phyloP scores from a whole-genome alignment of 192 early-diverging fungal species.

The Umbelopsis vinacea region DNA sequence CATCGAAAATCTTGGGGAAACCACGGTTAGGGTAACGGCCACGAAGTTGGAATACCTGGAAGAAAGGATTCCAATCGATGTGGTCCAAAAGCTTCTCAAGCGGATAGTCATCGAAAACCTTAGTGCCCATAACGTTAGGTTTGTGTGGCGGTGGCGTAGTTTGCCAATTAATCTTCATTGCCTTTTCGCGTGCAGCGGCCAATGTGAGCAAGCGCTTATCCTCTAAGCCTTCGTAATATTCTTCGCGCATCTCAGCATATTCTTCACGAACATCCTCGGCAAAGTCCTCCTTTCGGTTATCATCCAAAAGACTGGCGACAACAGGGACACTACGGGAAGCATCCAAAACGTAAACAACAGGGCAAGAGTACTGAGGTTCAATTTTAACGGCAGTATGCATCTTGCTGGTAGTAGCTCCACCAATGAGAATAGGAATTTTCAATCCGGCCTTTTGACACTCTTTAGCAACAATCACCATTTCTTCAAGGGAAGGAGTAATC shows the following conservation, averaged over 20 bases:
- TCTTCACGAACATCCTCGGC: slow-evolving; percentile 88
- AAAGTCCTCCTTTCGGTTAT: slow-evolving; percentile 80
- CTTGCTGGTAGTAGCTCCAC: slow-evolving; percentile 95
- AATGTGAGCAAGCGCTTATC: slow-evolving; percentile 79
- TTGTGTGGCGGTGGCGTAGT: slow-evolving; percentile 68
- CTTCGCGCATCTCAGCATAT: slow-evolving; percentile 92
- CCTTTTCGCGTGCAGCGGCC: slow-evolving; percentile 68
- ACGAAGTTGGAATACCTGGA: slow-evolving; percentile 96
- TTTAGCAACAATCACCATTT: slow-evolving; percentile 96
- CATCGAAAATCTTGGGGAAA: slow-evolving; percentile 97
- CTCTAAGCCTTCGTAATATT: slow-evolving; percentile 92
- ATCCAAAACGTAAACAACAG: slow-evolving; percentile 88
- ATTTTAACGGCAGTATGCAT: slow-evolving; percentile 98
- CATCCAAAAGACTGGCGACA: slow-evolving; percentile 83
- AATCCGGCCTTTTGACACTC: slow-evolving; percentile 88
- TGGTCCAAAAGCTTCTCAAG: slow-evolving; percentile 76
- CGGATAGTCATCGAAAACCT: slow-evolving; percentile 76
- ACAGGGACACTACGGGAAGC: slow-evolving; percentile 93
- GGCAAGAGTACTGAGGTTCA: slow-evolving; percentile 80
- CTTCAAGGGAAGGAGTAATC: slow-evolving; percentile 95
- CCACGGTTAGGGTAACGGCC: slow-evolving; percentile 97
- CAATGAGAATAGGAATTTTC: slow-evolving; percentile 90
- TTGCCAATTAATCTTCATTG: slow-evolving; percentile 73
- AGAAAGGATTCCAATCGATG: slow-evolving; percentile 99
- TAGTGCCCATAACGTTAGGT: slow-evolving; percentile 84